A percentile compares a stretch with the other conserved stretches of the same genome.
Conservation (phyloP, 768 basidiomycete genomes). For the Roridomyces roridus region DNA sequence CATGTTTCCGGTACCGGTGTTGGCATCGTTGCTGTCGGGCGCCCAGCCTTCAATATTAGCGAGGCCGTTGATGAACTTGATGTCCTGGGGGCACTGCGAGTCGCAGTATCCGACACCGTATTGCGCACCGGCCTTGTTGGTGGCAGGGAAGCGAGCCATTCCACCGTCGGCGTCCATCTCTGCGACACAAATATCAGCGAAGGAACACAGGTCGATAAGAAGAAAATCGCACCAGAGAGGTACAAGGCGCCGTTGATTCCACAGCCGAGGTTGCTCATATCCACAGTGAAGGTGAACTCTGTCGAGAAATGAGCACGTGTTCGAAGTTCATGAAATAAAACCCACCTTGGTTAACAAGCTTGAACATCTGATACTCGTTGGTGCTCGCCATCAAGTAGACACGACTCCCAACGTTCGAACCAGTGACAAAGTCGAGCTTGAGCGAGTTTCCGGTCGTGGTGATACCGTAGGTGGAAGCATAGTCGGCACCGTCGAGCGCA, state of each 20-base stretch:
- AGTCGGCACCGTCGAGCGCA: constrained; percentile 53
- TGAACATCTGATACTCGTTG: constrained; percentile 48
- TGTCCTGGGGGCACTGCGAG: constrained; percentile 58
- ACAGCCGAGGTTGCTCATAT: constrained; percentile 49
- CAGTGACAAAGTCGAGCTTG: constrained; percentile 55
- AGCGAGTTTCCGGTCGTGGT: constrained; percentile 51
- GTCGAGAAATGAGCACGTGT: too few species aligned
- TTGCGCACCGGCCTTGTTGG: constrained; percentile 61
- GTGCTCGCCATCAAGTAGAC: constrained; percentile 57
- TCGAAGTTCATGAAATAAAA: too few species aligned
- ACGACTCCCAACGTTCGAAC: constrained; percentile 45
- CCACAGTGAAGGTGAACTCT: constrained; percentile 53
- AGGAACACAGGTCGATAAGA: too few species aligned
- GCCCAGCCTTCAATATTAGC: constrained; percentile 54
- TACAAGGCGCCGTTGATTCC: constrained; percentile 55
- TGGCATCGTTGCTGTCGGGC: constrained; percentile 40
- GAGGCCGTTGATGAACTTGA: constrained; percentile 65
- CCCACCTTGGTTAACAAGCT: constrained; percentile 51
- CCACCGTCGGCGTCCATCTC: constrained; percentile 53
- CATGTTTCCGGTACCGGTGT: constrained; percentile 51
- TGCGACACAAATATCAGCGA: too few species aligned
- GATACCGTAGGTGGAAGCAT: constrained; percentile 56
- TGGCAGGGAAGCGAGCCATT: constrained; percentile 39
- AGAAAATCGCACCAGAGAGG: constrained; percentile 29
- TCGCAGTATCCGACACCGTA: constrained; percentile 44